Evolutionary conservation across 345 rosid genomes (phyloP).

Genomic region (Gossypium herbaceum): DNA sequence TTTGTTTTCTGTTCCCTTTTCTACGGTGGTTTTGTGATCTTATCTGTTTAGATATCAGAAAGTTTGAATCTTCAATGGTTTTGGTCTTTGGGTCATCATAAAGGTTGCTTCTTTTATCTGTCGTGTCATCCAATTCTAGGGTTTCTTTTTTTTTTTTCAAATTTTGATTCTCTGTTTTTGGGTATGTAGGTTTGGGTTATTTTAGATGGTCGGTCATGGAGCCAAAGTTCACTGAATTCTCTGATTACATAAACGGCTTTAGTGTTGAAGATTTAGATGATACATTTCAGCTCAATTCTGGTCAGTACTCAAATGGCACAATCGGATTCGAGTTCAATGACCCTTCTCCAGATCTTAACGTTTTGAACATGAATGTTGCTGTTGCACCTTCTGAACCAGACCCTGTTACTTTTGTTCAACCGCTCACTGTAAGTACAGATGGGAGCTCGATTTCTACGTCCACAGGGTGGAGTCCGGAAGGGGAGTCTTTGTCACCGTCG

Average conservation of each 20-base stretch:
- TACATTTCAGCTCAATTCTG: constrained; percentile 18
- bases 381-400: constrained; percentile 19
- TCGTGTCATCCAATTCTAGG: not conserved
- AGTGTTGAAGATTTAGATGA: constrained; percentile 26
- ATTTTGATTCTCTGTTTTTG: not conserved
- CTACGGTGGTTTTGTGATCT: not conserved
- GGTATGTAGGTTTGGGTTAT: constrained; percentile 1
- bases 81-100: not conserved
- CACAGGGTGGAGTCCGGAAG: constrained; percentile 27
- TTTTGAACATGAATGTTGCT: constrained; percentile 20
- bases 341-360: constrained; percentile 30
- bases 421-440: constrained; percentile 24
- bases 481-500: constrained; percentile 38
- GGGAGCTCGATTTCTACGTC: constrained; percentile 37
- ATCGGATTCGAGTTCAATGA: constrained; percentile 34
- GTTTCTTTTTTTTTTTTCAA: not conserved
- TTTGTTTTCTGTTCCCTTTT: not conserved
- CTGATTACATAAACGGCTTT: constrained; percentile 24
- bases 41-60: not conserved
- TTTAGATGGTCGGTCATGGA: constrained; percentile 13
- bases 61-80: constrained; percentile 7
- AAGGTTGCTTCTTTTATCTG: not conserved
- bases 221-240: constrained; percentile 14
- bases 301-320: not conserved
- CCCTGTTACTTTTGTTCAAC: constrained; percentile 22